Evolutionary conservation across 2,329 filamentous ascomycete genomes (phyloP).

Genomic region (Grosmannia huntii): DNA sequence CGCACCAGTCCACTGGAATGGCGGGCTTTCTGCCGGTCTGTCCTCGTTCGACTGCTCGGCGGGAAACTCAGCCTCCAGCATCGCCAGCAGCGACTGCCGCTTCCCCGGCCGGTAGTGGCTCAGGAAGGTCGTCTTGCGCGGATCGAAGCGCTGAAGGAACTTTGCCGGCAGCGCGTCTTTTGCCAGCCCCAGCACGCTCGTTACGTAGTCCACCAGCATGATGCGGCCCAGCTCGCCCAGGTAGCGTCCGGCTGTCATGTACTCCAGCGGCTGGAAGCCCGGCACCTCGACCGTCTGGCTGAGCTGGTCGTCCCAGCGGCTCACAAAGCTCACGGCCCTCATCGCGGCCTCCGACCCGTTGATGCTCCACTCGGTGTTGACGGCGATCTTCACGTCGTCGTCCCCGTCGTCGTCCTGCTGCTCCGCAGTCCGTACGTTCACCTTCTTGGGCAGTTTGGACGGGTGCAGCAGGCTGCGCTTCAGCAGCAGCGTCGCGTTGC

Average conservation of each 20-base stretch:
- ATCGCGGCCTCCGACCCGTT: constrained; percentile 60
- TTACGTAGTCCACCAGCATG: constrained; percentile 54
- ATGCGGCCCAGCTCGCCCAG: constrained; percentile 64
- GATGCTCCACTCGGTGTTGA: constrained; percentile 80
- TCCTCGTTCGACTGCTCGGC: constrained; percentile 16
- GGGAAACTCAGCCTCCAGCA: constrained; percentile 41
- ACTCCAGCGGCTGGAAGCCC: constrained; percentile 72
- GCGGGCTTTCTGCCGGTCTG: constrained; percentile 1
- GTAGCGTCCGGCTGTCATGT: constrained; percentile 71
- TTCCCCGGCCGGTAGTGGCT: constrained; percentile 52
- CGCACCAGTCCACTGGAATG: constrained; percentile 50
- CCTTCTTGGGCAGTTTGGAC: constrained; percentile 42
- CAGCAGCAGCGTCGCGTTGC: constrained; percentile 69
- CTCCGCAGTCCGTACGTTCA: too few species aligned
- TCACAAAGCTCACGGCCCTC: constrained; percentile 49
- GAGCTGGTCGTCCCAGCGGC: constrained; percentile 55
- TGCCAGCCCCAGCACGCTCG: constrained; percentile 25
- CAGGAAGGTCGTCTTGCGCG: constrained; percentile 57
- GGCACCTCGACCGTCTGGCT: constrained; percentile 55
- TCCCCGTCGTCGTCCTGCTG: constrained; percentile 35
- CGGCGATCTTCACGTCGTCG: constrained; percentile 52
- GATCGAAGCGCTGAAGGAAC: constrained; percentile 44
- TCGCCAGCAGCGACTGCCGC: constrained; percentile 27
- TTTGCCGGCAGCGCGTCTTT: constrained; percentile 37
- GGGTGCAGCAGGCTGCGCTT: constrained; percentile 46